Evolutionary conservation across 441 rosid species (phyloP), one percentile per base, ranked within the genome.

Genomic region (Adansonia madagascariensis): DNA sequence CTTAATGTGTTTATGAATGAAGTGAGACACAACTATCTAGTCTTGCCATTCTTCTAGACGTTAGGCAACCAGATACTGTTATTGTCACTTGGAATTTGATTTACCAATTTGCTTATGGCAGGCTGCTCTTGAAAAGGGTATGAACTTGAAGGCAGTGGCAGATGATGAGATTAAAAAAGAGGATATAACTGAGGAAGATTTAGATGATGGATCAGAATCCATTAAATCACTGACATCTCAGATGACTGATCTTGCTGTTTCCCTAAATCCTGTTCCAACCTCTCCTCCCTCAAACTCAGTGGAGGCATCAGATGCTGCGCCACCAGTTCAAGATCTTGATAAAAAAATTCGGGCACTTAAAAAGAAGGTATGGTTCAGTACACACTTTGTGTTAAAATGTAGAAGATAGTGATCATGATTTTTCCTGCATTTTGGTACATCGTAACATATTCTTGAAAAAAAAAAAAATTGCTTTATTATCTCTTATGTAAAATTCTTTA

Each of bases 281-380:
- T 43, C 55, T 8, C 41, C 83, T 77, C 81, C 89, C 14, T 83
- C 82, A 7, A 85, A 83, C 75, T 65, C 85, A 41, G 82, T 73
- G 39, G 91, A 88, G 80, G 70, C 84, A 18, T 76, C 83, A 12
- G 82, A 80, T 82, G 62, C 66, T 17, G 87, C 70, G 77, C 80
- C 80, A 80, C 55, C 90, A 18, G 77, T 77, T 73, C 92, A 88
- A 82, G 95, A 91, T 79, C 74, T 81, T 15, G 98, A 94, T 82
- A 97, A 93, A 87, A 90, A 82, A 87, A 92, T 97, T 35, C 87
- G 98, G 53, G 92, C 98, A 43, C 90, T 96, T 57, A 96, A 88
- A 84, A 92, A 94, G 89, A 96, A 96, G 93, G 99, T 96, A 89
- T 15, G 18, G n/a, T 53, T 67, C 39, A 2, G 69, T n/a, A 39